Conservation (phyloP, 768 basidiomycete genomes). For the Phanerochaete carnosa region DNA sequence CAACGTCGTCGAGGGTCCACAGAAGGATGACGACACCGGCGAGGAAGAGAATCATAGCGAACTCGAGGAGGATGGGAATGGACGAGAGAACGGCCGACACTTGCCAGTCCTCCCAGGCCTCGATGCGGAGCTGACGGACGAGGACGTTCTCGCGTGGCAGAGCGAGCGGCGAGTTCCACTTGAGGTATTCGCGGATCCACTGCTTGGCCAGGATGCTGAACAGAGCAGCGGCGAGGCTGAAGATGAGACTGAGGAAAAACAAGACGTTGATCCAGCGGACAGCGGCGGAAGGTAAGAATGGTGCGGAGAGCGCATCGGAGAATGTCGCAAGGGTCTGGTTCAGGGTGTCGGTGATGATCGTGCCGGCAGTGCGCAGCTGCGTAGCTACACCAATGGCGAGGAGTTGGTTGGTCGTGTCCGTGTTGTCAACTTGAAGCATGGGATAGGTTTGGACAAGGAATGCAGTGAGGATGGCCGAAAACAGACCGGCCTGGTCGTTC, state of each 20-base stretch:
- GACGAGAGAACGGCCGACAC: neutral
- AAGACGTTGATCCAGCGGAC: neutral
- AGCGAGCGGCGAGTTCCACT: neutral
- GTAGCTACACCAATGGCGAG: neutral
- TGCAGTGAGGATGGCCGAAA: constrained; percentile 2
- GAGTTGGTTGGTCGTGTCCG: neutral
- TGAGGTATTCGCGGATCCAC: constrained; percentile 4
- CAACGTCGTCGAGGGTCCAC: neutral
- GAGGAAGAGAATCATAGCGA: constrained; percentile 7
- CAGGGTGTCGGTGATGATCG: neutral
- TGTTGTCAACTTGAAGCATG: neutral
- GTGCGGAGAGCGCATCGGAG: neutral
- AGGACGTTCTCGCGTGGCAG: neutral
- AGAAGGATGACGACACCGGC: neutral
- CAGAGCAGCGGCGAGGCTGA: constrained; percentile 1
- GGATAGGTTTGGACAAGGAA: neutral
- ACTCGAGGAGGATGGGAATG: neutral
- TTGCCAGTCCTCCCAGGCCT: neutral
- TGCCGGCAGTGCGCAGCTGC: neutral
- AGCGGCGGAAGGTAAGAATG: neutral
- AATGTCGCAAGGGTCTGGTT: too few species aligned
- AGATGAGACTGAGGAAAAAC: constrained; percentile 2
- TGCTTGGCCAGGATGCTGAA: constrained; percentile 8
- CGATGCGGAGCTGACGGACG: neutral
- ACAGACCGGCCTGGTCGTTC: constrained; percentile 1